Evolutionary conservation across 225 moss, liverwort and hornwort genomes (phyloP), one percentile per base, ranked within the genome.

Genomic region (Pseudisothecium myosuroides): DNA sequence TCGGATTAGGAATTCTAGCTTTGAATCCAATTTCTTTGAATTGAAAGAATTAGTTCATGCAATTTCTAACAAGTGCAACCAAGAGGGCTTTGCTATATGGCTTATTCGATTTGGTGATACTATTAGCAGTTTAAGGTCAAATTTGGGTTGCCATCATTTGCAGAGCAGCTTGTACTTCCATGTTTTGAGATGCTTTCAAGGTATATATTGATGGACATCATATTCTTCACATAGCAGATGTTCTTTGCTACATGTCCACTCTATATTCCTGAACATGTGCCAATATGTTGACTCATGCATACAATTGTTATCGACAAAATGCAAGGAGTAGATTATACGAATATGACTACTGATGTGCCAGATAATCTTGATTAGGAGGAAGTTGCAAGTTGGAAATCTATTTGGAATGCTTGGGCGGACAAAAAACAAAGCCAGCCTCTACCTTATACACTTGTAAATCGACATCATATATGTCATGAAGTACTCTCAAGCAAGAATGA

Each of bases 311-410:
- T 19, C 0, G 5, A 31, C 45, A 43, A 47, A 45, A 62, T 61
- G 45, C 12, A n/a, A n/a, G n/a, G 3, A 24, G 31, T 21, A 41
- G 60, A 14, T n/a, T 13, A 5, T 5, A 3, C 0, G 2, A 7
- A 16, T 4, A 6, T 1, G 13, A 39, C 3, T 20, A 14, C 14
- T 32, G 20, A 5, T 7, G 7, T 55, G 12, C 11, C 3, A 9
- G 34, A 54, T 16, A 34, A 34, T 12, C 11, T 3, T 12, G 7
- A 15, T 80, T 10, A 6, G 2, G 16, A 56, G 7, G 59, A 63
- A 21, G 0, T 31, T 63, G 32, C 43, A 41, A 43, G 6, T 4
- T 81, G 17, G 16, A n/a, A 0, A 7, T 60, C 41, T 41, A 5
- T 60, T 41, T 39, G 9, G 8, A 58, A 47, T 22, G 47, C 82